Base-by-base conservation (phyloP, 306 rosid genomes). In the Cucurbita maxima region DNA sequence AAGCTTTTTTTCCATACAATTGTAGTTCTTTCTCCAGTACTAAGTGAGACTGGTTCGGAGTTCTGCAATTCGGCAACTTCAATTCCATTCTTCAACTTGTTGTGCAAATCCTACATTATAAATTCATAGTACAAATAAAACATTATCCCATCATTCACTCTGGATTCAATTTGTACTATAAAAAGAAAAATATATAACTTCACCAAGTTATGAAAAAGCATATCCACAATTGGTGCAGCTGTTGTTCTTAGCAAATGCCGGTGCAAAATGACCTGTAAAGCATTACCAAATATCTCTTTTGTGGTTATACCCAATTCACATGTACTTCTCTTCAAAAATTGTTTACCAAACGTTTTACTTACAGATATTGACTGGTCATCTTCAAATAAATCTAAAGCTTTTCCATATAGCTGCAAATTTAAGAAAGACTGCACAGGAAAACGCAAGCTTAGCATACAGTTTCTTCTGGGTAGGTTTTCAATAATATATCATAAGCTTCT, bases 281-380 rank as follows among this genome's bases (percentile, higher is more conserved):
- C 84, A 63, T 40, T 52, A 68, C 75, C 43, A 58, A 30, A 51
- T 72, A 76, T 72, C 81, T 74, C 73, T 78, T 76, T 52, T 7
- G 9, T 5, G 53, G 38, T 20, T 19, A 43, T 30, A 61, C 64
- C 63, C 76, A 69, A 62, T 81, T 76, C 81, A 82, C 43, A 75
- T 61, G 36, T 57, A 76, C 68, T 19, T 60, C 55, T 47, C 59
- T 73, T 80, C 36, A 53, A 55, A 68, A 75, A 45, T 61, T 67
- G 58, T 57, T 58, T 44, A 69, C 75, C 75, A 71, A 70, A 51
- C 77, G 57, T 52, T 34, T 47, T 74, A 81, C 97, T 85, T 85
- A 94, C 99, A 10, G 90, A 91, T 66, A 89, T 86, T 76, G 99
- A 83, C 82, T 83, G 99, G 75, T 94, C 97, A 79, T 91, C 97